Evolutionary conservation across 177 flowering plant genomes (phyloP).

Genomic region (Telopea speciosissima): DNA sequence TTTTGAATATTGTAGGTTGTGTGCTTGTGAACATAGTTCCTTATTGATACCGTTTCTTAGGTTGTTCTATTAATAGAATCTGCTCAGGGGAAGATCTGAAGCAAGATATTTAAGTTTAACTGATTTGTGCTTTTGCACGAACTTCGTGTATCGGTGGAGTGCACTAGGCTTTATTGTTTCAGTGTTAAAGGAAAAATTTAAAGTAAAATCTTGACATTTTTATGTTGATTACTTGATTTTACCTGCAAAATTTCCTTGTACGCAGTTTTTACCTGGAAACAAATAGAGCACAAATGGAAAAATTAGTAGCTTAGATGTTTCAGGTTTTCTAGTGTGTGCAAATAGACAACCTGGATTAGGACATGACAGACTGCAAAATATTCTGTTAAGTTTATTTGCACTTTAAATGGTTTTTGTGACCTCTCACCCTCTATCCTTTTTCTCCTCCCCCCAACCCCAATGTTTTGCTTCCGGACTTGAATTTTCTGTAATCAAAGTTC

Average conservation of each 20-base stretch:
- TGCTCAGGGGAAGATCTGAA: not conserved
- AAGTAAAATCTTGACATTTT: too few species aligned
- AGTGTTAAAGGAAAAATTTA: too few species aligned
- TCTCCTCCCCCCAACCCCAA: not conserved
- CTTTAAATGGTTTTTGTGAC: not conserved
- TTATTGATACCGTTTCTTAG: not conserved
- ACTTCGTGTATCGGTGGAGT: not conserved
- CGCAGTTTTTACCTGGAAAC: too few species aligned
- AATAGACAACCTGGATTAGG: too few species aligned
- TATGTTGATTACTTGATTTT: too few species aligned
- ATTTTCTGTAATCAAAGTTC: not conserved
- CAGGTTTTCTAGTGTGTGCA: not conserved
- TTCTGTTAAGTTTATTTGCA: too few species aligned
- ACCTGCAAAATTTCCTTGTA: too few species aligned
- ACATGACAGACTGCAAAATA: too few species aligned
- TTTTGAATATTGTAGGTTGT: not conserved
- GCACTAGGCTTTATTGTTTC: not conserved
- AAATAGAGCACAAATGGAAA: too few species aligned
- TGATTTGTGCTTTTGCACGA: not conserved
- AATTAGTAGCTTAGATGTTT: not conserved
- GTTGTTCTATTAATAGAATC: not conserved
- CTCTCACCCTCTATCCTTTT: not conserved
- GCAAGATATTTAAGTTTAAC: not conserved
- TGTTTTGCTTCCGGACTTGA: not conserved
- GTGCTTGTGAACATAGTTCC: not conserved